Base-by-base conservation (phyloP, 805 yeast species). In the Cyberlindnera subsufficiens region DNA sequence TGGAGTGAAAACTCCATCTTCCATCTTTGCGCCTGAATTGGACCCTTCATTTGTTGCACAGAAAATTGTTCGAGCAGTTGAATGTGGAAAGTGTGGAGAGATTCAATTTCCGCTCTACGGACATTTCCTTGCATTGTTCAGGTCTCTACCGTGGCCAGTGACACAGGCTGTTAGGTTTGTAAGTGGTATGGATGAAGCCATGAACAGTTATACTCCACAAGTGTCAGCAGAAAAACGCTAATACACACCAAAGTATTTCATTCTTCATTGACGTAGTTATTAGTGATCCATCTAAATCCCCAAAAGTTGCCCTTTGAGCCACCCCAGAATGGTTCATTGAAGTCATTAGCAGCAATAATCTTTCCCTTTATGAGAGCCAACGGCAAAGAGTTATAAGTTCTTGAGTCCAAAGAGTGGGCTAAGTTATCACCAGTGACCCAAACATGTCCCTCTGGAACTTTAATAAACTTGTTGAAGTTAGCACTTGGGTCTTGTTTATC, bases 371-470 rank as follows among this genome's bases (percentile, higher is more conserved):
- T 80, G 32, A 93, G 66, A 0, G 82, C 98, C 80, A 88, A 70
- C 2, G 99, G 98, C 30, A 93, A 66, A n/a, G 82, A 87, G 32
- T 90, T 86, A 59, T 93, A 93, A 0, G 87, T 78, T 51, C 99
- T 69, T 5, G 96, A 87, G 56, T 93, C 99, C 38, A 90, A 67
- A 17, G 96, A 86, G 51, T 82, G 88, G 22, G 87, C 75, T 44
- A 91, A 64, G 58, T 93, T 93, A 58, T 93, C 99, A 2, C 99
- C 99, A 0, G 97, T 88, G 3, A 90, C 82, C 98, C 98, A 93
- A 38, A 87, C 86, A 63, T 93, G 99, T 3, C 99, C 99, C 51
- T 81, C 78, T 1, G 99, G 99, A 0, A 93, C 90, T 43, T 68
- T 71, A 8, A 91, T 80, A 60, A 70, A 87, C 43, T 77, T 74